Evolutionary conservation across 108 stramenopile species (phyloP), one percentile per base, ranked within the genome.

Genomic region (Cyclotella baltica): DNA sequence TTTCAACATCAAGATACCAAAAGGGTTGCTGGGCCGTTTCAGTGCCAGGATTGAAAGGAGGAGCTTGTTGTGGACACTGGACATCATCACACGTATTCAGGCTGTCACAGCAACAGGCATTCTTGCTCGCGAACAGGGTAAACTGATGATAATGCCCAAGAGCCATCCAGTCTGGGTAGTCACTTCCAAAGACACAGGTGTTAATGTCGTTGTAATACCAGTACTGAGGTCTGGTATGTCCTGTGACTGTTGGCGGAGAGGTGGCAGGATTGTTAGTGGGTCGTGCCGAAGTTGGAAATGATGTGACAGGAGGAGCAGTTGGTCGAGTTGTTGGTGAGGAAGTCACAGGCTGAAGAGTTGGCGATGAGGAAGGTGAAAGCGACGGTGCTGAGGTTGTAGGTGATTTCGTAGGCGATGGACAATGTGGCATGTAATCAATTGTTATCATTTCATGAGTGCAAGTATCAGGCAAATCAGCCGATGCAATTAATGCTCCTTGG

Each of bases 131-230:
- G 11, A 47, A 47, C 40, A 65, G 47, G 23, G 43, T 46, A 47
- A 25, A 23, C 2, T 0, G 0, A 43, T 46, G 40, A 28, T 33
- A 65, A 47, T 65, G 64, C 0, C 40, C 40, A 1, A 47, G 27
- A 25, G 64, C 31, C 64, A 65, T 65, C 64, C 64, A 65, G 33
- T 3, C 2, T 22, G 43, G 29, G 23, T 65, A 65, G 15, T 43
- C 19, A 9, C 40, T 9, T 46, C 64, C 64, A 25, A 15, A 65
- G 46, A 65, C 64, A 46, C 64, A 65, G 3, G 29, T 43, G 27
- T 65, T 65, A 65, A 46, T 33, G 16, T 23, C 33, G 46, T 65
- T 43, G 3, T 38, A 43, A 22, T 62, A 62, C 33, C 31, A 62
- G 10, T 62, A 62, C 35, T 62, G 18, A 2, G 61, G 61, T 34